Conservation (phyloP, 208 protist genomes). For the Borovskyia barvae region DNA sequence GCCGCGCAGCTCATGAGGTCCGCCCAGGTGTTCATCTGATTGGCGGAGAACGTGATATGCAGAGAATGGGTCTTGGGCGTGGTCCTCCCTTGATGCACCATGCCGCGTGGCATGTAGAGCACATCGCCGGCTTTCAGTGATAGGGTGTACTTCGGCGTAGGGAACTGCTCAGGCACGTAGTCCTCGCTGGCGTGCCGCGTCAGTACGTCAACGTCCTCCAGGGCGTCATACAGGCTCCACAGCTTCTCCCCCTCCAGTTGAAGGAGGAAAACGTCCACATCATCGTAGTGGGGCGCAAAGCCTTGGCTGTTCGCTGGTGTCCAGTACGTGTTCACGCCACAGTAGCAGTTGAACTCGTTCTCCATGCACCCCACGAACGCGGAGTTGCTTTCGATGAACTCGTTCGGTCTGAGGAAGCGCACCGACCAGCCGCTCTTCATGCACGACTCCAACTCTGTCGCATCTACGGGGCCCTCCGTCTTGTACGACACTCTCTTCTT, state of each 20-base stretch:
- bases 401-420: constrained; percentile 82
- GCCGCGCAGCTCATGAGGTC: constrained; percentile 44
- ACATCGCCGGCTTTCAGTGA: constrained; percentile 89
- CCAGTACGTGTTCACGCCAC: constrained; percentile 94
- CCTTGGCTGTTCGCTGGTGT: constrained; percentile 89
- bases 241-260: constrained; percentile 93
- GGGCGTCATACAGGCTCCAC: constrained; percentile 90
- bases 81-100: constrained; percentile 89
- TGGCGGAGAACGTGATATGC: constrained; percentile 93
- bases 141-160: constrained; percentile 54
- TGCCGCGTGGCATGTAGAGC: constrained; percentile 94
- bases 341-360: constrained; percentile 76
- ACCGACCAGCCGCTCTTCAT: constrained; percentile 81
- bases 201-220: constrained; percentile 57
- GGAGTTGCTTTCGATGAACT: constrained; percentile 59
- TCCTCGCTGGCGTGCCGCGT: constrained; percentile 73
- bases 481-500: constrained; percentile 46
- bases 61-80: constrained; percentile 63
- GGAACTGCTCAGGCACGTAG: constrained; percentile 78
- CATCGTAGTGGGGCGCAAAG: constrained; percentile 96
- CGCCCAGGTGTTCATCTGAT: constrained; percentile 80
- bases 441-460: constrained; percentile 35
- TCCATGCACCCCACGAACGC: constrained; percentile 79
- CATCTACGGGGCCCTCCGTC: constrained; percentile 20
- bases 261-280: constrained; percentile 96